Evolutionary conservation across 306 rosid species (phyloP), one percentile per base, ranked within the genome.

Genomic region (Begonia fuchsioides): DNA sequence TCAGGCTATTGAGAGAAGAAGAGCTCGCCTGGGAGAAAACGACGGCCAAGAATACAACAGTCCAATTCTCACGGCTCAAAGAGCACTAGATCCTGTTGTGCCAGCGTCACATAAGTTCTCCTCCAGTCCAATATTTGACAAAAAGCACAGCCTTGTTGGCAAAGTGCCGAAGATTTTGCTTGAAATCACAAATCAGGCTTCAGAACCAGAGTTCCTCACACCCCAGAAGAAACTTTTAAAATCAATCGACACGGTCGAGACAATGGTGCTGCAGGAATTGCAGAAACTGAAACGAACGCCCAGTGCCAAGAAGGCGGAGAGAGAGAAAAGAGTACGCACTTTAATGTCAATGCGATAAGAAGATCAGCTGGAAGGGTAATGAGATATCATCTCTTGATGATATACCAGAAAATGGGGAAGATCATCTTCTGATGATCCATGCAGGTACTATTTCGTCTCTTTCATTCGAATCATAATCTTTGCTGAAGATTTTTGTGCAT

Each of bases 291-390:
- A 69, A 62, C 65, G 72, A 49, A 84, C 97, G 1, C 92, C 95
- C 0, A 62, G 66, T 1, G 95, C 95, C 0, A 84, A 76, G 70
- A 84, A 60, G 50, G 94, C 82, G 0, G 98, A 84, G 64, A 75
- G 94, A 26, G 79, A 81, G 32, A 79, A 66, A 52, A 57, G 73
- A 12, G 78, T 85, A 2, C 68, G 75, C 0, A 85, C 92, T 0
- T 60, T 90, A 63, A 81, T 81, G 98, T 76, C 98, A 1, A 76
- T 90, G 93, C 83, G 97, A 52, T 88, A 72, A 78, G 35, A 44
- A 58, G 39, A 26, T 26, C 35, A 26, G 7, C 35, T 26, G 8
- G 35, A 26, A 26, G 35, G 8, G 35, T 26, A 26, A 26, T 2
- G 35, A 26, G 35, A 26, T 26, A 26, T 26, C 35, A 26, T 26